Evolutionary conservation across 148 eudicot species (phyloP).

Genomic region (Nepenthes gracilis): DNA sequence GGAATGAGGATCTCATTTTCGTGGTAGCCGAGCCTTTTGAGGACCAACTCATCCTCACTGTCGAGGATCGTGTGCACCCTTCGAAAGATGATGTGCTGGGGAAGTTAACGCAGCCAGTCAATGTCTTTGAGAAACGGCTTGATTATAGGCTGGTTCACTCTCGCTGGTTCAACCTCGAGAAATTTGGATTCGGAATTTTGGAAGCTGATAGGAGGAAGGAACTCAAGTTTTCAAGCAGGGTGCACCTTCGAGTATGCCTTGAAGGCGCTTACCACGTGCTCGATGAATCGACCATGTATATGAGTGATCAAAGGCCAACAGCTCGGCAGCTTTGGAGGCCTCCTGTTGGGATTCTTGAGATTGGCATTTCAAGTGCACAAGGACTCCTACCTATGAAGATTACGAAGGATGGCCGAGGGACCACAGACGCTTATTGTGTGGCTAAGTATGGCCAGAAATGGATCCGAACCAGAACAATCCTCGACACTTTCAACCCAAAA

Average conservation of each 20-base stretch:
- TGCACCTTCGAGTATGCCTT: slow-evolving; percentile 55
- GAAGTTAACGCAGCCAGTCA: slow-evolving; percentile 27
- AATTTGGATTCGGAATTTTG: slow-evolving; percentile 37
- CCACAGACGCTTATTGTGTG: slow-evolving; percentile 69
- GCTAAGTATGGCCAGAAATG: slow-evolving; percentile 77
- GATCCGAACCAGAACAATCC: slow-evolving; percentile 62
- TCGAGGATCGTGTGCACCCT: slow-evolving; percentile 39
- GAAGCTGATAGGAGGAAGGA: slow-evolving; percentile 59
- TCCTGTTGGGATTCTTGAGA: slow-evolving; percentile 56
- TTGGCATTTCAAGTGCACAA: slow-evolving; percentile 62
- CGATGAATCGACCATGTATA: slow-evolving; percentile 65
- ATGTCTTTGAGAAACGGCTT: slow-evolving; percentile 37
- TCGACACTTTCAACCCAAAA: slow-evolving; percentile 49
- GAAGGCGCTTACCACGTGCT: slow-evolving; percentile 71
- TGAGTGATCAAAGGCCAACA: slow-evolving; percentile 64
- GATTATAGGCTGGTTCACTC: slow-evolving; percentile 52
- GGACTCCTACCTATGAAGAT: slow-evolving; percentile 58
- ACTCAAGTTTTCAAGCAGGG: slow-evolving; percentile 46
- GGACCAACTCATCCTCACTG: slow-evolving; percentile 41
- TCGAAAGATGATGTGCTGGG: slow-evolving; percentile 54
- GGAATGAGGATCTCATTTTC: slow-evolving; percentile 64
- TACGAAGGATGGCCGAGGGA: slow-evolving; percentile 36
- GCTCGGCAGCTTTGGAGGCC: slow-evolving; percentile 66
- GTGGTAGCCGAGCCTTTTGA: slow-evolving; percentile 80
- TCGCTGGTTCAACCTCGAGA: slow-evolving; percentile 64